These are phyloP conservation scores for Aspergillus vadensis DNA, from an alignment of 2,329 filamentous ascomycete genomes.

Conservation along the genomic window DNA sequence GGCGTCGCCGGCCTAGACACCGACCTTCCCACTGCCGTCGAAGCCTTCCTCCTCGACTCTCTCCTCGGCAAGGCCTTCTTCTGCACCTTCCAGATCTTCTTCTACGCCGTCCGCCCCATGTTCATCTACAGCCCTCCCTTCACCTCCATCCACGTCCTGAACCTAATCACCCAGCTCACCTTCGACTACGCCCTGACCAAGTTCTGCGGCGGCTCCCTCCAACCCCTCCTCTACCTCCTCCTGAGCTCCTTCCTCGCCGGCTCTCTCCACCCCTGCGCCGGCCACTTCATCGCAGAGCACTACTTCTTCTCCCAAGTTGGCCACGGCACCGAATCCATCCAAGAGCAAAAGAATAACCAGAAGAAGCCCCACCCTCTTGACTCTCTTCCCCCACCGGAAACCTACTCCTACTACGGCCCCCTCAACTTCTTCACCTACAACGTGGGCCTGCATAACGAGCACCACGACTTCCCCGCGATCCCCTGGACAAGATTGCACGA, in stretches of 20 bases:
- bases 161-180: constrained; percentile 72
- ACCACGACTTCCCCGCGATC: constrained; percentile 96
- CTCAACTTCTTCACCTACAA: constrained; percentile 95
- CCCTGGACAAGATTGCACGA: constrained; percentile 86
- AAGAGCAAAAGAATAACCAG: constrained; percentile 50
- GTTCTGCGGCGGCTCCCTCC: constrained; percentile 55
- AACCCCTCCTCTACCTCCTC: constrained; percentile 78
- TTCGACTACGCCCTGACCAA: constrained; percentile 75
- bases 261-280: constrained; percentile 88
- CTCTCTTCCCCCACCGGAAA: constrained; percentile 76
- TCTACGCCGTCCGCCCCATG: constrained; percentile 96
- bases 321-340: constrained; percentile 51
- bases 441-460: constrained; percentile 96
- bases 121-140: constrained; percentile 87
- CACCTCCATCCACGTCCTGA: constrained; percentile 80
- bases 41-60: constrained; percentile 88
- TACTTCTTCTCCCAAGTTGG: constrained; percentile 64
- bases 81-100: constrained; percentile 98
- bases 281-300: constrained; percentile 98
- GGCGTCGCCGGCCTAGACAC: constrained; percentile 95
- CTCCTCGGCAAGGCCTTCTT: constrained; percentile 97
- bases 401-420: constrained; percentile 93
- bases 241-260: constrained; percentile 91
- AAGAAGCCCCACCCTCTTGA: constrained; percentile 56
- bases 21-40: constrained; percentile 87